phyloP scores from a whole-genome alignment of 306 rosid genomes.

The Vigna radiata region DNA sequence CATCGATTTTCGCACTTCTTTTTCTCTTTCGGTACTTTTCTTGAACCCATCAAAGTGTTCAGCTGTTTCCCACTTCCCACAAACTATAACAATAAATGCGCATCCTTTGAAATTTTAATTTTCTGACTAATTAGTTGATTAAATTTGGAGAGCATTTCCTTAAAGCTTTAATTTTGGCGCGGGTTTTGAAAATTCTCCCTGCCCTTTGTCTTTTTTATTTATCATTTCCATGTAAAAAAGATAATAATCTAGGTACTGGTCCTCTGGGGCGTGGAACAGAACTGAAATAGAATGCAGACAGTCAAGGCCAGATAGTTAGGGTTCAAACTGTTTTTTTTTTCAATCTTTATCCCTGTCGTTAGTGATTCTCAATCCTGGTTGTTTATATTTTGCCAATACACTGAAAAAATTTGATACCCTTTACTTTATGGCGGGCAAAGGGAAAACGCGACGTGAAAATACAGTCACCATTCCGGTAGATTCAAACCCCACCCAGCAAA shows the following conservation, averaged over 20 bases:
- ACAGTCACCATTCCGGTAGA: background rate
- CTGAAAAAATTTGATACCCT: background rate
- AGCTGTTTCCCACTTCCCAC: background rate
- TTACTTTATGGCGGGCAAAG: constrained; percentile 16
- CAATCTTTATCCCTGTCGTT: background rate
- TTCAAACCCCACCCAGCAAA: background rate
- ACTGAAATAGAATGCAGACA: background rate
- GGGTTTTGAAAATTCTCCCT: constrained; percentile 17
- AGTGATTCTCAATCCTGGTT: background rate
- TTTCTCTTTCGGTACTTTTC: background rate
- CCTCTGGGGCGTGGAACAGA: no score
- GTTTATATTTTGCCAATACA: background rate
- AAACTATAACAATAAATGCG: background rate
- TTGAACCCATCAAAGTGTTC: background rate
- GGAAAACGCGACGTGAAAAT: constrained; percentile 2
- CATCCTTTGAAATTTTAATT: background rate
- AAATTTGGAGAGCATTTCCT: no score
- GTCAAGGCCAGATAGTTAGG: background rate
- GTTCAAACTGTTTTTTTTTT: background rate
- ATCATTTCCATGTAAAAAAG: background rate
- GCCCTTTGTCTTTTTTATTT: background rate
- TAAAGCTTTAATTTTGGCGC: constrained; percentile 13
- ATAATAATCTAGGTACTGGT: background rate
- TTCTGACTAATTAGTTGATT: background rate
- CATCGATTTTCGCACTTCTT: background rate